Evolutionary conservation across 2,329 filamentous ascomycete genomes (phyloP).

Genomic region (Pestalotiopsis sp.): DNA sequence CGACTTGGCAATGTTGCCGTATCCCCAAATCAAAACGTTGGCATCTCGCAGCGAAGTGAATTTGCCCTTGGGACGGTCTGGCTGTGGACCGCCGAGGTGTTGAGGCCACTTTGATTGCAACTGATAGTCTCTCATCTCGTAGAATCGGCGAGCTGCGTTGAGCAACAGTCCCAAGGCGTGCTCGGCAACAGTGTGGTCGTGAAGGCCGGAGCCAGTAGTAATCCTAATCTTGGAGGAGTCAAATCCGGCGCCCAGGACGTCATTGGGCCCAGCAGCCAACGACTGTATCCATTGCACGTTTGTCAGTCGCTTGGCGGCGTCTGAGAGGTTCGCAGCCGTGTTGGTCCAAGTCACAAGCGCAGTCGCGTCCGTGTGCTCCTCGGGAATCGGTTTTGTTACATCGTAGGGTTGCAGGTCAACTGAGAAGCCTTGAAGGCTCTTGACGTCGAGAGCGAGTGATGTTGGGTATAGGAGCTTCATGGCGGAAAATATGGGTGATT

Average conservation of each 20-base stretch:
- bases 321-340: conserved; percentile 55
- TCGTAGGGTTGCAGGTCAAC: conserved; percentile 61
- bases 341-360: conserved; percentile 65
- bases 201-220: conserved; percentile 63
- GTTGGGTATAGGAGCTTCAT: conserved; percentile 71
- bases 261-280: conserved; percentile 65
- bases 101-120: conserved; percentile 55
- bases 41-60: conserved; percentile 63
- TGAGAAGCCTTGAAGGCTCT: conserved; percentile 58
- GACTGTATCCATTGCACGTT: conserved; percentile 67
- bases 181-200: conserved; percentile 66
- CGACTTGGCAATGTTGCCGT: conserved; percentile 65
- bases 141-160: conserved; percentile 55
- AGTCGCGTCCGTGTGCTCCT: conserved; percentile 58
- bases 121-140: conserved; percentile 65
- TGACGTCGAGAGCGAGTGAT: conserved; percentile 56
- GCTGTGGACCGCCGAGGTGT: conserved; percentile 62
- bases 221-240: conserved; percentile 49
- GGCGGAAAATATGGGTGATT: conserved; percentile 15
- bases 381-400: conserved; percentile 54
- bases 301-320: conserved; percentile 54
- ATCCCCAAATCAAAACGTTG: conserved; percentile 62
- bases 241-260: conserved; percentile 63
- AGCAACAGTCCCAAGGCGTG: conserved; percentile 61
- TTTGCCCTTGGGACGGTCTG: conserved; percentile 53